Evolutionary conservation across 805 yeast genomes (phyloP).

Genomic region (Geotrichum ghanense): DNA sequence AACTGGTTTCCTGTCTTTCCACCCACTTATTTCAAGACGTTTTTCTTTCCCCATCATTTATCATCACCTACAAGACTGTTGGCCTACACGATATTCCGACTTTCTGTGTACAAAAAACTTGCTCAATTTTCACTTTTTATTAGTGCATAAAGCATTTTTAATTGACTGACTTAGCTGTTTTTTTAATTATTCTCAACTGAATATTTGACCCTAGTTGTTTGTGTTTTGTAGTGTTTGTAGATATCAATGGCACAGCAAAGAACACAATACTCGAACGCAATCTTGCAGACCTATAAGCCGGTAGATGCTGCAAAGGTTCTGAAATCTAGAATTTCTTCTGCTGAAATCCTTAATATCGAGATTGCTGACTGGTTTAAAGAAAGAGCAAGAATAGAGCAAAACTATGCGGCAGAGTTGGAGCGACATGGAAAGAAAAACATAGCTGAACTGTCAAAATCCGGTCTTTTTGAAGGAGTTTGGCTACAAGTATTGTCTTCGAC

Average conservation of each 20-base stretch:
- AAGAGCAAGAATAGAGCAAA: conserved; percentile 36
- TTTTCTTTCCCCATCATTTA: no score
- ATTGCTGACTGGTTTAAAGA: conserved; percentile 52
- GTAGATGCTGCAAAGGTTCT: conserved; percentile 49
- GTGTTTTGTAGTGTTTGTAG: no score
- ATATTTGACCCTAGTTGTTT: no score
- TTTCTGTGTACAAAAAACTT: no score
- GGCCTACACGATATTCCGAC: no score
- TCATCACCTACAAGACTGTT: no score
- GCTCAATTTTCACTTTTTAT: no score
- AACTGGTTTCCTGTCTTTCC: no score
- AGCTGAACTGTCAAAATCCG: conserved; percentile 16
- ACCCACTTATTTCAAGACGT: no score
- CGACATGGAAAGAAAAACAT: conserved; percentile 22
- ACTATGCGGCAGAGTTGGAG: conserved; percentile 38
- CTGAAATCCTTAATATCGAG: conserved; percentile 45
- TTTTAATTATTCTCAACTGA: no score
- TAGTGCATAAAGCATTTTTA: no score
- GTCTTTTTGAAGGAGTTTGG: conserved; percentile 22
- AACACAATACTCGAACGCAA: conserved; percentile 29
- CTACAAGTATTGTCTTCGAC: conserved; percentile 16
- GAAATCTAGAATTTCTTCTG: conserved; percentile 43
- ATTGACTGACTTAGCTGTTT: no score
- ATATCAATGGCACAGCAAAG: conserved; percentile 3
- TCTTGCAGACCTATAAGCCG: conserved; percentile 38